A percentile compares a stretch with the other conserved stretches of the same genome.
Evolutionary conservation across 306 rosid genomes (phyloP).

Genomic region (Dryas drummondii): DNA sequence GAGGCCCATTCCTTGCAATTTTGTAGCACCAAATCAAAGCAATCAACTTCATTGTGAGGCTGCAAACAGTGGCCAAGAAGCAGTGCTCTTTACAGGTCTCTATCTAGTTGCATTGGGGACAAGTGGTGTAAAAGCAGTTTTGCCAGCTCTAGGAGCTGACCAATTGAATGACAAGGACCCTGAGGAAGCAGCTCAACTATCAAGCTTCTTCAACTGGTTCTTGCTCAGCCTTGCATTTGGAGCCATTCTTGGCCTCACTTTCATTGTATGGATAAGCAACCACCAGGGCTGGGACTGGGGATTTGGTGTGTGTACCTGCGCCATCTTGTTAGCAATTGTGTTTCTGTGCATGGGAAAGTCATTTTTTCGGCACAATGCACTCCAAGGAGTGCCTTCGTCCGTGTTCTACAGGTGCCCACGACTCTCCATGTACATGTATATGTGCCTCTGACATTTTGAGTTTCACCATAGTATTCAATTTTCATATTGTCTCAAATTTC

Average conservation of each 20-base stretch:
- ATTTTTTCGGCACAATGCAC: constrained; percentile 51
- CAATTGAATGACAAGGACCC: constrained; percentile 73
- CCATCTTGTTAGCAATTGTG: constrained; percentile 34
- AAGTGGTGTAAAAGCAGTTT: constrained; percentile 66
- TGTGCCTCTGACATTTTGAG: too few species aligned
- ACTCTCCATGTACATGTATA: too few species aligned
- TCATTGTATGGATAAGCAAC: constrained; percentile 57
- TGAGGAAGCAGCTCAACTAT: constrained; percentile 49
- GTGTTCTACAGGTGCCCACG: constrained; percentile 53
- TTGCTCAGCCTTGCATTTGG: constrained; percentile 68
- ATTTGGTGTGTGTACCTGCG: constrained; percentile 42
- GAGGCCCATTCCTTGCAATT: constrained; percentile 62
- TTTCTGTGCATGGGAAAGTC: constrained; percentile 58
- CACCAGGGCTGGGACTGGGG: constrained; percentile 73
- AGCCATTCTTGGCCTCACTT: constrained; percentile 33
- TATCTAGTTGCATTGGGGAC: constrained; percentile 77
- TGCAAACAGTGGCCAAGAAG: constrained; percentile 39
- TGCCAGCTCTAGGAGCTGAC: constrained; percentile 81
- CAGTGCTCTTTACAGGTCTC: constrained; percentile 58
- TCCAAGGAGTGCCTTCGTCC: constrained; percentile 60
- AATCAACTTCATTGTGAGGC: constrained; percentile 35
- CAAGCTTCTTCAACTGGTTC: constrained; percentile 90
- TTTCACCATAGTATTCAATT: too few species aligned
- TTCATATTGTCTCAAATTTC: neutral
- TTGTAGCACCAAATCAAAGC: constrained; percentile 22